Conservation (phyloP, 2,329 filamentous ascomycete genomes). For the Onygenales sp. region DNA sequence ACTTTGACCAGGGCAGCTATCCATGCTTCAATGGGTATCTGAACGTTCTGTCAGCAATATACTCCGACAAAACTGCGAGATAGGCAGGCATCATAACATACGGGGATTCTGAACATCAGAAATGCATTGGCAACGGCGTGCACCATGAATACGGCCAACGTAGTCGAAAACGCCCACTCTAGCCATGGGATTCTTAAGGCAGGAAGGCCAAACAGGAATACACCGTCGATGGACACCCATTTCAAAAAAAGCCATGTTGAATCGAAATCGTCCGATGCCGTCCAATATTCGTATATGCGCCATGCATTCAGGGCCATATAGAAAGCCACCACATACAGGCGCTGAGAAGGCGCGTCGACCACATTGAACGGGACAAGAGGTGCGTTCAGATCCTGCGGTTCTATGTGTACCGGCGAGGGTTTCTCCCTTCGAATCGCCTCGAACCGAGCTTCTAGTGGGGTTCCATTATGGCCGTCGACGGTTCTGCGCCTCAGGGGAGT, state of each 20-base stretch:
- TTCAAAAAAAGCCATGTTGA: conserved; percentile 90
- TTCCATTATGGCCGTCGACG: conserved; percentile 17
- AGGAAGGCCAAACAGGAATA: conserved; percentile 80
- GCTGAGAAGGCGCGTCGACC: conserved; percentile 83
- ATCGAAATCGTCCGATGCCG: conserved; percentile 69
- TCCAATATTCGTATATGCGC: conserved; percentile 79
- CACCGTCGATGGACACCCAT: conserved; percentile 79
- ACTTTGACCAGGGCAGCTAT: conserved; percentile 65
- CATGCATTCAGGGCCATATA: conserved; percentile 70
- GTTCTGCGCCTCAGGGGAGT: conserved; percentile 27
- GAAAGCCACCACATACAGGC: conserved; percentile 74
- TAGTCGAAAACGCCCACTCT: conserved; percentile 71
- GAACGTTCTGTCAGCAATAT: conserved; percentile 4
- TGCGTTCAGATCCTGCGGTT: conserved; percentile 17
- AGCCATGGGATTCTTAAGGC: conserved; percentile 91
- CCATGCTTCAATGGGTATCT: conserved; percentile 67
- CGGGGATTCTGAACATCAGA: conserved; percentile 84
- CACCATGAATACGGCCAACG: conserved; percentile 58
- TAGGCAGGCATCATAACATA: conserved; percentile 31
- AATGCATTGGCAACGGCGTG: conserved; percentile 71
- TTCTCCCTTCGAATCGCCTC: conserved; percentile 1
- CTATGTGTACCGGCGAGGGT: conserved; percentile 13
- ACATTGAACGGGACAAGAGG: conserved; percentile 74
- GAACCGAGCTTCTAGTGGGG: conserved; percentile 14
- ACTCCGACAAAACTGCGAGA: neutral